A percentile compares a stretch with the other conserved stretches of the same genome.
phyloP scores from a whole-genome alignment of 2,329 filamentous ascomycete species.

The Polytolypa hystricis region DNA sequence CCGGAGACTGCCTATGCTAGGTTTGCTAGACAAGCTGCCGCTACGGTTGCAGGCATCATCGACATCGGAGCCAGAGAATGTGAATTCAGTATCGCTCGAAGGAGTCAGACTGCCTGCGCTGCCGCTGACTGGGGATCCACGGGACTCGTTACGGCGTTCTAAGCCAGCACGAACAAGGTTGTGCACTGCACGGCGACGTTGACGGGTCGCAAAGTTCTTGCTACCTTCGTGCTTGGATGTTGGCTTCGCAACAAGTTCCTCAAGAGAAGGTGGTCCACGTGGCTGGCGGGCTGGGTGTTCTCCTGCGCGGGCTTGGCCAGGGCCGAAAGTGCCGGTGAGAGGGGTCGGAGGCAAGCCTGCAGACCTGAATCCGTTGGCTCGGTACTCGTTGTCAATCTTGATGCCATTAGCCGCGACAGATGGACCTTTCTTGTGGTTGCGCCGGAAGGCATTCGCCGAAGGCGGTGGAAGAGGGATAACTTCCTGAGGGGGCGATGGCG shows the following conservation, averaged over 20 bases:
- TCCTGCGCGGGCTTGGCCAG: constrained; percentile 82
- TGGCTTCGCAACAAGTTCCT: constrained; percentile 80
- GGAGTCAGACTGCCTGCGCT: constrained; percentile 72
- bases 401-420: constrained; percentile 53
- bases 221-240: constrained; percentile 90
- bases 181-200: constrained; percentile 81
- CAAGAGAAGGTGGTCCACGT: constrained; percentile 78
- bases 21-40: constrained; percentile 62
- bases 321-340: constrained; percentile 75
- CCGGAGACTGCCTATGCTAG: constrained; percentile 62
- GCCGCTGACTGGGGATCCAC: constrained; percentile 53
- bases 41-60: constrained; percentile 33
- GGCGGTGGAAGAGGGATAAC: constrained; percentile 69
- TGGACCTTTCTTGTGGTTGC: constrained; percentile 81
- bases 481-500: constrained; percentile 58
- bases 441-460: constrained; percentile 83
- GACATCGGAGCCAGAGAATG: constrained; percentile 50
- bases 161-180: constrained; percentile 84
- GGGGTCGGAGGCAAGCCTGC: constrained; percentile 71
- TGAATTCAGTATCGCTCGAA: constrained; percentile 66
- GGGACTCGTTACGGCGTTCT: constrained; percentile 62
- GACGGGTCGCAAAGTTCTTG: constrained; percentile 90
- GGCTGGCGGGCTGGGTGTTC: constrained; percentile 92
- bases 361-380: constrained; percentile 56
- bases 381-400: constrained; percentile 37